Evolutionary conservation across 2,329 filamentous ascomycete genomes (phyloP).

Genomic region (Aspergillus bombycis): DNA sequence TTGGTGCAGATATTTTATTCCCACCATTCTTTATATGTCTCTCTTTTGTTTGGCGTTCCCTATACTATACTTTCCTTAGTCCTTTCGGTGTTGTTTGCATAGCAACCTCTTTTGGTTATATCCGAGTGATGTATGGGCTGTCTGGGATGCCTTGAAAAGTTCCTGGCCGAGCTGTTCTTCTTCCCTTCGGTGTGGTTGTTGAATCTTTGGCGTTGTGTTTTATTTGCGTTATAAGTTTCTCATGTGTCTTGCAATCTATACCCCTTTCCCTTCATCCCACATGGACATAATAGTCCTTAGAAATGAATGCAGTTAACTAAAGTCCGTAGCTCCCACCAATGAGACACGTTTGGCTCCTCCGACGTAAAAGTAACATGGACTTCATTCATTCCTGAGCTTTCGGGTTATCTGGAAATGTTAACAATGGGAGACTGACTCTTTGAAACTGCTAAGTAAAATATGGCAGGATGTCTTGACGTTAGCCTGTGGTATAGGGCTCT

Average conservation of each 20-base stretch:
- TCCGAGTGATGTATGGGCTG: neutral
- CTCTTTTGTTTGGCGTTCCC: neutral
- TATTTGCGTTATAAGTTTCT: neutral
- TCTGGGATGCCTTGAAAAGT: slow-evolving; percentile 9
- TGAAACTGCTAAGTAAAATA: neutral
- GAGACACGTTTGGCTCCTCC: neutral
- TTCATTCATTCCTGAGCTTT: neutral
- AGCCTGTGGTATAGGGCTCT: neutral
- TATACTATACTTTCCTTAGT: neutral
- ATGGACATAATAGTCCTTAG: neutral
- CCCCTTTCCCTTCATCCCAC: neutral
- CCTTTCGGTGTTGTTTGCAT: slow-evolving; percentile 5
- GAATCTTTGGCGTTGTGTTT: neutral
- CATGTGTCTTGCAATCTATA: slow-evolving; percentile 5
- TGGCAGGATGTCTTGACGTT: neutral
- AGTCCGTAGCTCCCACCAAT: neutral
- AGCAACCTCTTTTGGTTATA: neutral
- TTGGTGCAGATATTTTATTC: neutral
- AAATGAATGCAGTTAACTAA: neutral
- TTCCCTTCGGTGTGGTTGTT: neutral
- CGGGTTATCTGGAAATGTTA: neutral
- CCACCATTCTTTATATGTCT: neutral
- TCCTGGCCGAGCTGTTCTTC: slow-evolving; percentile 6
- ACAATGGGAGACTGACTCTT: neutral
- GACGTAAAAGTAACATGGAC: neutral